phyloP scores from a whole-genome alignment of 176 grass and related monocot species.

The Aegilops speltoides region DNA sequence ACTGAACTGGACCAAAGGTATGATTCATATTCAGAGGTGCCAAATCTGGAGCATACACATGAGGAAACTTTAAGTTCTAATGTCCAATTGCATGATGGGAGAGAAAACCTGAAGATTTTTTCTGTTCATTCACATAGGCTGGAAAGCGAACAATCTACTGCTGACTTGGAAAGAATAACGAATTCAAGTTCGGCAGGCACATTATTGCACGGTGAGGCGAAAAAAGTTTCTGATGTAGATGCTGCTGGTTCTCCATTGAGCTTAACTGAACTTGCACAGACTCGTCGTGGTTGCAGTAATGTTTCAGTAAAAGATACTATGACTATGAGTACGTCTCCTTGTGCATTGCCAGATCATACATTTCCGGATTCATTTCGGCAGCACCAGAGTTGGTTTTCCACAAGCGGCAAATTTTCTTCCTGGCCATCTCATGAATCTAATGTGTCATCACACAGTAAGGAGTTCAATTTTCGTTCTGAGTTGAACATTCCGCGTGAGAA shows the following conservation, averaged over 20 bases:
- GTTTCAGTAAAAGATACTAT: constrained; percentile 22
- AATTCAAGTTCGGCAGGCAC: not conserved
- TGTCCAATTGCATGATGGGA: constrained; percentile 14
- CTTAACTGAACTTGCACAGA: constrained; percentile 4
- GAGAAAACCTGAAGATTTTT: not conserved
- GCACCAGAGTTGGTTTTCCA: constrained; percentile 14
- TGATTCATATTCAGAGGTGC: constrained; percentile 9
- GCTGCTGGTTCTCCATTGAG: constrained; percentile 19
- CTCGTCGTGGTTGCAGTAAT: not conserved
- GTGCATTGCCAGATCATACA: not conserved
- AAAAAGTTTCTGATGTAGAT: not conserved
- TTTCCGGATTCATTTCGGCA: constrained; percentile 33
- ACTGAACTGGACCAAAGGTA: constrained; percentile 7
- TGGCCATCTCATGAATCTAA: constrained; percentile 16
- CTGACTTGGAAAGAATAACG: constrained; percentile 16
- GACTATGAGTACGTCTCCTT: constrained; percentile 19
- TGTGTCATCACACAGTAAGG: constrained; percentile 8
- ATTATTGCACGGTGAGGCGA: not conserved
- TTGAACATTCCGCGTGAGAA: constrained; percentile 22
- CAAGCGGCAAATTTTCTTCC: constrained; percentile 23
- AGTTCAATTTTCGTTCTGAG: constrained; percentile 23
- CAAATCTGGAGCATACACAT: constrained; percentile 22
- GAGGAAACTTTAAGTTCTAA: not conserved
- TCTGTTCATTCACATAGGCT: constrained; percentile 17
- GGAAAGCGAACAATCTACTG: not conserved